Base-by-base conservation (phyloP, 2,329 filamentous ascomycete species). In the Diaporthe citriasiana region DNA sequence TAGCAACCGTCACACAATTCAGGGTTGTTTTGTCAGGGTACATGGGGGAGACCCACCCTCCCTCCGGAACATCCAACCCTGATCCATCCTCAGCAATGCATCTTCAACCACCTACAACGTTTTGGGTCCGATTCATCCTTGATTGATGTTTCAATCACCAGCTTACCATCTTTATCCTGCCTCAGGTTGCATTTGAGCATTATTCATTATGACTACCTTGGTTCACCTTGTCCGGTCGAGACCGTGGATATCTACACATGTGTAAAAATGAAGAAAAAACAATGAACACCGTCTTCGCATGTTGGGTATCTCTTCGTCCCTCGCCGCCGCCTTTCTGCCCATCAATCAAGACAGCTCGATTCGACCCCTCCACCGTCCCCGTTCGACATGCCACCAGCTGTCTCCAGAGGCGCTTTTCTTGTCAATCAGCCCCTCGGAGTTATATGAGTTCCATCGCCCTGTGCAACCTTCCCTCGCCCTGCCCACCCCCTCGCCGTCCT, bases 311-410 rank as follows among this genome's bases (percentile, higher is more conserved):
- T 30, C 42, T 17, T 27, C 8, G 5, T 27, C n/a, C n/a, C 63
- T 68, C 45, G 22, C 17, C 45, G 22, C 17, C 25, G 33, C 56
- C 13, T 42, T 15, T 51, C 22, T 30, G 30, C 17, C 22, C 40
- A 19, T 38, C 4, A 27, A 47, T 79, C 74, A 82, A 25, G 79
- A 81, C 55, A 81, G 76, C 55, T 73, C 75, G 17, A 80, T 76
- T 4, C 69, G 55, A 4, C 72, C 77, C 42, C 73, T 78, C 82
- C 82, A 82, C n/a, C 80, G 72, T 3, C 80, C 81, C 55, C 82
- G 76, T 69, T 83, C 82, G 9, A 79, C 78, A 75, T 84, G 82
- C 78, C 76, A 79, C 82, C 82, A 83, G 51, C 81, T 71, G 70
- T 75, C 76, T 12, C 47, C 45, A 51, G 57, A 63, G 42, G 55